Evolutionary conservation across 108 stramenopile species (phyloP), one percentile per base, ranked within the genome.

Genomic region (Cyclotella atomus): DNA sequence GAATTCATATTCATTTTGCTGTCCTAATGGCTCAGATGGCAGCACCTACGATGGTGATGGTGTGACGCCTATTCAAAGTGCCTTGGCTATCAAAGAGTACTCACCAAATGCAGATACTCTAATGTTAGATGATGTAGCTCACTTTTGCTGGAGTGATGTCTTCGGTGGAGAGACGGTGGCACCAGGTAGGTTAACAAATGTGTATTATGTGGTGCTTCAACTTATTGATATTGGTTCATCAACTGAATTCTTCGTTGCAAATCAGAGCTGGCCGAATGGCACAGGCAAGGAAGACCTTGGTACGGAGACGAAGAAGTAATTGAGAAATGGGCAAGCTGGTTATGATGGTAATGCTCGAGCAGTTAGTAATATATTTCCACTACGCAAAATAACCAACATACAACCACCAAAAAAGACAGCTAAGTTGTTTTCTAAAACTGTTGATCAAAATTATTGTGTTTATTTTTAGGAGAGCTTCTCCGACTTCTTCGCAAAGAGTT

Each of bases 41-140:
- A 81, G 73, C 21, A 33, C 47, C 19, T 86, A 85, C 30, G 84
- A 87, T 56, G 90, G 90, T 6, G 90, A 91, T 82, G 90, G 90
- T n/a, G 77, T 91, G 38, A 91, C 90, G 27, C 88, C 90, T 15
- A 71, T 85, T 2, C 55, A 77, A 52, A 74, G 71, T 50, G 78
- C 87, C 0, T 62, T 89, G 21, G 82, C 74, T 17, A 65, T 87
- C 60, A 83, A 84, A 55, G 78, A 79, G 23, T 76, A 64, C 25
- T 55, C 75, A 47, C 70, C 71, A 3, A 38, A 69, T 65, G 70
- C 79, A 10, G 78, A 88, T 17, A 81, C 83, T 7, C 21, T 87
- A 62, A 60, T 78, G 25, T 59, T 85, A 23, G 70, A 81, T 9
- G 77, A 84, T 24, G 80, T 84, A 0, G 70, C 68, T 0, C 89